Evolutionary conservation across 2,329 filamentous ascomycete genomes (phyloP).

Genomic region (Pseudogymnoascus destructans): DNA sequence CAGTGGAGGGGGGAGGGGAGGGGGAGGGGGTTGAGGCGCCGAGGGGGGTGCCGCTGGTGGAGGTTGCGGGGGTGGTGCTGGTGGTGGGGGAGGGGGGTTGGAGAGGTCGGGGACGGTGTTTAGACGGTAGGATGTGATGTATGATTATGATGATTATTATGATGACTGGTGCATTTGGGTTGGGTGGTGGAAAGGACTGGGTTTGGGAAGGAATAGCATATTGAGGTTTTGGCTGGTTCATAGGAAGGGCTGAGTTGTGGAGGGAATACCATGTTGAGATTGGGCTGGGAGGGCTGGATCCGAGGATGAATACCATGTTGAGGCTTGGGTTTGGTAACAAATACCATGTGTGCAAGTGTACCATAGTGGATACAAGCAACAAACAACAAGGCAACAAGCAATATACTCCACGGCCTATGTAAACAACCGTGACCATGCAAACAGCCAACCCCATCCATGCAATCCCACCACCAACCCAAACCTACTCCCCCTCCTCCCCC

Average conservation of each 20-base stretch:
- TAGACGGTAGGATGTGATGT: not conserved
- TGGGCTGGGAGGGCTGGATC: not conserved
- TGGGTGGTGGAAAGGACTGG: not conserved
- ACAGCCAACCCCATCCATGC: not conserved
- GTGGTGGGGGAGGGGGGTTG: not conserved
- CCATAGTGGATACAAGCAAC: not conserved
- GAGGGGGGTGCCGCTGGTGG: constrained; percentile 33
- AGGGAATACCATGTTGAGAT: not conserved
- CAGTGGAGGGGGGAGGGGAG: constrained; percentile 41
- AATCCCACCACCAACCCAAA: not conserved
- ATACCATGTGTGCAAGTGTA: not conserved
- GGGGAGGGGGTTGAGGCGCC: constrained; percentile 34
- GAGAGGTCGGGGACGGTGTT: not conserved
- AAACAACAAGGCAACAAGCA: not conserved
- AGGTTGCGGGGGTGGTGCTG: constrained; percentile 27
- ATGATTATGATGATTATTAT: not conserved
- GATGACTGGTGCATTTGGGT: not conserved
- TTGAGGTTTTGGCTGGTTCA: not conserved
- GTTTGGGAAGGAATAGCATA: not conserved
- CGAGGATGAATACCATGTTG: not conserved
- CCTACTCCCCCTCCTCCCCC: constrained; percentile 6
- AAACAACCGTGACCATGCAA: not conserved
- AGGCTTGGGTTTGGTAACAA: not conserved
- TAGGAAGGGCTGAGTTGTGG: not conserved
- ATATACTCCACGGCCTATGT: not conserved